Evolutionary conservation across 371 early-diverging fungal genomes (phyloP).

Genomic region (Mucor velutinosus): DNA sequence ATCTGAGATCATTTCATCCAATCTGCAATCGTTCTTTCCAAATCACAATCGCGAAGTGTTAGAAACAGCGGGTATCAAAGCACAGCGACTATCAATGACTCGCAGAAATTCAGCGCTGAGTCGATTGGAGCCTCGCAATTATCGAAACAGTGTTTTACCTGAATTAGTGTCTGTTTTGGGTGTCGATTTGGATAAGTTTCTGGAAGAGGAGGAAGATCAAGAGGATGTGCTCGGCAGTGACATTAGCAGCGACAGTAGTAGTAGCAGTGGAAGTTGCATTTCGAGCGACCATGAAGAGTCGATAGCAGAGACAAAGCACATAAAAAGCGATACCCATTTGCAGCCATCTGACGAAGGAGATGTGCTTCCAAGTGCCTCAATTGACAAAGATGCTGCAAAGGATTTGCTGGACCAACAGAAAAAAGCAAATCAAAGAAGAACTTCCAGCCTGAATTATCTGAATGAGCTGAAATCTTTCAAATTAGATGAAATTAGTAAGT

Average conservation of each 20-base stretch:
- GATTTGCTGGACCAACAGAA: background rate
- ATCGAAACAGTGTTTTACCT: constrained; percentile 52
- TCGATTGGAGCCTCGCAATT: constrained; percentile 25
- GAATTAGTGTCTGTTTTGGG: constrained; percentile 52
- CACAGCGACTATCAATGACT: constrained; percentile 48
- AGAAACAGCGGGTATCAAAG: constrained; percentile 57
- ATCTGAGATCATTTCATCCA: constrained; percentile 84
- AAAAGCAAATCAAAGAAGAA: constrained; percentile 4
- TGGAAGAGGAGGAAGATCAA: constrained; percentile 54
- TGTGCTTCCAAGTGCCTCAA: background rate
- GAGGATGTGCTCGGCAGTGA: constrained; percentile 23
- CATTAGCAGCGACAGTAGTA: background rate
- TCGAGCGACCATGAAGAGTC: constrained; percentile 6
- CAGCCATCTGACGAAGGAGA: background rate
- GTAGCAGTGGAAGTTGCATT: constrained; percentile 4
- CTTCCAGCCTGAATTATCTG: constrained; percentile 7
- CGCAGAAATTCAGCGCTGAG: constrained; percentile 31
- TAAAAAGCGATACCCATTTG: background rate
- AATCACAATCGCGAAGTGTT: constrained; percentile 52
- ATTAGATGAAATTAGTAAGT: constrained; percentile 16
- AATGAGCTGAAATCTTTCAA: constrained; percentile 8
- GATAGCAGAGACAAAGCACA: background rate
- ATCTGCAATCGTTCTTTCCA: constrained; percentile 90
- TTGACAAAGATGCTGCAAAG: background rate
- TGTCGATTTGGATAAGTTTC: constrained; percentile 49